Conservation (phyloP, 78 protist genomes). For the Neovahlkampfia damariscottae region DNA sequence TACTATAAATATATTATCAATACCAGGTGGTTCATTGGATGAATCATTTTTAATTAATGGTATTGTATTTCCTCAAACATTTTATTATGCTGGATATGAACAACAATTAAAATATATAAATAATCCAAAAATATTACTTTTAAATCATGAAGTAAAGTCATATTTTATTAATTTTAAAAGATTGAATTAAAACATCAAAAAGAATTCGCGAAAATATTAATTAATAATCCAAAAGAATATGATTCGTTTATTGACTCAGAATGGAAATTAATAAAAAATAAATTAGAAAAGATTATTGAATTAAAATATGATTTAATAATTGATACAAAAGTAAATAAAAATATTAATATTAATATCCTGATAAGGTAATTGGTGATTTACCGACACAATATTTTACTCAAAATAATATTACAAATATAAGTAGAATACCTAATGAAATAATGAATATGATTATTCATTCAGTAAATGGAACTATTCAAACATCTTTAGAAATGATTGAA, state of each 20-base stretch:
- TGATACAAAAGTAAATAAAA: too few relatives aligned
- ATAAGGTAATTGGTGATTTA: not conserved
- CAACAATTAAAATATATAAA: not conserved
- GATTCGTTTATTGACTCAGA: not conserved
- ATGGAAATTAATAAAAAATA: not conserved
- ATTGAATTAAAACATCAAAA: not conserved
- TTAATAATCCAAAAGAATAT: not conserved
- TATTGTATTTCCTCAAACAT: not conserved
- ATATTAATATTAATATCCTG: too few relatives aligned
- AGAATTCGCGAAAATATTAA: not conserved
- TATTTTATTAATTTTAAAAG: not conserved
- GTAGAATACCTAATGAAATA: not conserved
- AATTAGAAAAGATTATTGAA: not conserved
- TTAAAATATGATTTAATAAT: not conserved
- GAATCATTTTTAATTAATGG: not conserved
- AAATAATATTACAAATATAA: not conserved
- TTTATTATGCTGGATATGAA: not conserved
- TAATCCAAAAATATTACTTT: not conserved
- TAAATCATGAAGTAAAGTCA: not conserved
- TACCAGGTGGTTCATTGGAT: not conserved
- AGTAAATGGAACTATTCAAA: not conserved
- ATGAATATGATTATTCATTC: not conserved
- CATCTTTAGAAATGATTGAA: not conserved
- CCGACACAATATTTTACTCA: not conserved
- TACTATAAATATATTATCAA: not conserved